Evolutionary conservation across 805 yeast genomes (phyloP), one percentile per base, ranked within the genome.

Genomic region (Teunomyces tritomae): DNA sequence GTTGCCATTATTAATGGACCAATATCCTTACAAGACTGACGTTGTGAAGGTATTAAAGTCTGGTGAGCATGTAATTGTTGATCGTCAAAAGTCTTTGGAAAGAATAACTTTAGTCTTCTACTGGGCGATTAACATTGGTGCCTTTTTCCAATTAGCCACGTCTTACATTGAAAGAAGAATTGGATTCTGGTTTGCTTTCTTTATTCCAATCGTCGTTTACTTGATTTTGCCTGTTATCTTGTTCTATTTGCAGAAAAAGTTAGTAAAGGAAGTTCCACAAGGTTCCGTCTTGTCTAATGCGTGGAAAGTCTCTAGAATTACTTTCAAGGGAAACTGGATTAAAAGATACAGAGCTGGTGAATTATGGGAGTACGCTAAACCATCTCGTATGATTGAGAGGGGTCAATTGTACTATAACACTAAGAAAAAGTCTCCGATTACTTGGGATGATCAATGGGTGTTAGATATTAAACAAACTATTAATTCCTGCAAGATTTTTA

Each of bases 31-130:
- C 61, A 71, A 78, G 48, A 74, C 77, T 55, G 85, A 82, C 52
- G 80, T 77, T 44, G 79, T 87, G 47, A 77, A 74, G 62, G 79
- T 77, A 3, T 69, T 77, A 48, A 76, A 78, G 54, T 61, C 73
- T 26, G 96, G 96, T 48, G 83, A 82, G 59, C 74, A 76, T 42
- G 91, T 86, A 30, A 80, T 85, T 55, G 65, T 77, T 39, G 79
- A 76, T 55, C 68, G 78, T 46, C 73, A 70, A 56, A 64, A 71
- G 47, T 61, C 77, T 4, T 59, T 75, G 48, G 72, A 70, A 56
- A 60, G 74, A 57, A 70, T 69, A 62, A 52, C 68, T 3, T 65
- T 78, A 58, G 65, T 74, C 39, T 79, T 78, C 60, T 79, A 79
- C 62, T 78, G 82, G 80, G 64, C 78, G 45, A 79, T 80, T 54